Percentiles rank a stretch among this genome's conserved stretches.
Conservation (phyloP, 2,329 filamentous ascomycete genomes). For the Bretziella fagacearum region DNA sequence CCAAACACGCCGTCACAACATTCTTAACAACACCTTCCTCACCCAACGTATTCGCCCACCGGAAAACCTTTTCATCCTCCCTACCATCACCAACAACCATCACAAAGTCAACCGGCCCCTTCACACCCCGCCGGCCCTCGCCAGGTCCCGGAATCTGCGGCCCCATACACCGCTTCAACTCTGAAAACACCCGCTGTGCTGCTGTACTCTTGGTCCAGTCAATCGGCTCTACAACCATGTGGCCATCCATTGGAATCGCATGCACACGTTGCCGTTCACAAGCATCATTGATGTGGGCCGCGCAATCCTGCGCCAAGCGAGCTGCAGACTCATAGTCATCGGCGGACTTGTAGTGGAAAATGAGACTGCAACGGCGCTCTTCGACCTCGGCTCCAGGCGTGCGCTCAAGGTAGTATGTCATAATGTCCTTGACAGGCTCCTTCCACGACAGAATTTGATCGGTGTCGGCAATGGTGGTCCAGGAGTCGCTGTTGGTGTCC, state of each 20-base stretch:
- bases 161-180: conserved; percentile 28
- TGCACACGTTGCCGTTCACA: conserved; percentile 71
- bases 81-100: conserved; percentile 81
- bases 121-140: conserved; percentile 14
- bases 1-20: conserved; percentile 73
- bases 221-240: conserved; percentile 67
- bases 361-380: conserved; percentile 76
- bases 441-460: conserved; percentile 64
- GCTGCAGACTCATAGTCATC: conserved; percentile 37
- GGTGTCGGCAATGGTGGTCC: conserved; percentile 63
- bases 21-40: conserved; percentile 42
- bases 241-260: conserved; percentile 63
- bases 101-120: conserved; percentile 54
- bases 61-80: conserved; percentile 86
- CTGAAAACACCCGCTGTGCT: conserved; percentile 53
- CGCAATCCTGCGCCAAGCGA: conserved; percentile 74
- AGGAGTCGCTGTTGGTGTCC: conserved; percentile 47
- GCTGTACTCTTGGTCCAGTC: conserved; percentile 82
- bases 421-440: conserved; percentile 60
- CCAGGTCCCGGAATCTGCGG: conserved; percentile 17
- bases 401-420: conserved; percentile 79
- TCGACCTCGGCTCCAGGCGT: conserved; percentile 79
- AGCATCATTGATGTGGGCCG: conserved; percentile 87
- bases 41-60: conserved; percentile 71
- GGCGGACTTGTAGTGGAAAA: conserved; percentile 18